These are phyloP conservation scores for Penicilliopsis zonata DNA, from an alignment of 495 filamentous ascomycete genomes.

Conservation along the genomic window DNA sequence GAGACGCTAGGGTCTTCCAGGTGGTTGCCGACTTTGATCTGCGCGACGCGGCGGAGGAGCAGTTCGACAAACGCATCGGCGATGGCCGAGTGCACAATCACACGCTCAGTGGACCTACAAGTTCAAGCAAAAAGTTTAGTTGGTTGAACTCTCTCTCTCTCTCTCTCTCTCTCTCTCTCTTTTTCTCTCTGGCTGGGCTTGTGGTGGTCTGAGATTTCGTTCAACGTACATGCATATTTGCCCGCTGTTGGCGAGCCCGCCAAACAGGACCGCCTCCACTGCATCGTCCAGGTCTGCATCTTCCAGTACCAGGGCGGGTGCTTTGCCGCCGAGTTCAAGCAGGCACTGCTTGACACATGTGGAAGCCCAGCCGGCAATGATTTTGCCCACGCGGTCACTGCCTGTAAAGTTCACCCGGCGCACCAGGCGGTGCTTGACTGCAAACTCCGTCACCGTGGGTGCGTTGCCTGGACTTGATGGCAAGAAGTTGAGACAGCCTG, in stretches of 20 bases:
- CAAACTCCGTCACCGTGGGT: conserved; percentile 20
- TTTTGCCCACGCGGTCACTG: conserved; percentile 30
- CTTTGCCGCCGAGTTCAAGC: conserved; percentile 45
- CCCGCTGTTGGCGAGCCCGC: conserved; percentile 36
- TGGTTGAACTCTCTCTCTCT: no score
- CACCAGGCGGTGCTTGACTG: conserved; percentile 30
- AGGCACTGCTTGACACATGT: conserved; percentile 34
- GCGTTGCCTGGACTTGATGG: conserved; percentile 26
- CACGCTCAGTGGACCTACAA: conserved; percentile 49
- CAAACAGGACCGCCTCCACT: conserved; percentile 18
- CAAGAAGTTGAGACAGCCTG: conserved; percentile 33
- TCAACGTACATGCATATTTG: conserved; percentile 62
- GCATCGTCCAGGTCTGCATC: conserved; percentile 36
- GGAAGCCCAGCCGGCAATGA: conserved; percentile 26
- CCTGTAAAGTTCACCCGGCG: conserved; percentile 41
- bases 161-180: no score
- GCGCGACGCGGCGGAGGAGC: background rate
- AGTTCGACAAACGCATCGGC: conserved; percentile 14
- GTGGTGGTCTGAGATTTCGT: no score
- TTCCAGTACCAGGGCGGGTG: conserved; percentile 30
- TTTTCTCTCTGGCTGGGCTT: no score
- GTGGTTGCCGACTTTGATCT: background rate
- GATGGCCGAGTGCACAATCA: conserved; percentile 40
- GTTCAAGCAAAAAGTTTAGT: no score
- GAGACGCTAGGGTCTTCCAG: background rate